Percentiles rank a stretch among this genome's conserved stretches.
These are phyloP conservation scores for Plenodomus lindquistii DNA, from an alignment of 2,329 filamentous ascomycete genomes.

Conservation along the genomic window DNA sequence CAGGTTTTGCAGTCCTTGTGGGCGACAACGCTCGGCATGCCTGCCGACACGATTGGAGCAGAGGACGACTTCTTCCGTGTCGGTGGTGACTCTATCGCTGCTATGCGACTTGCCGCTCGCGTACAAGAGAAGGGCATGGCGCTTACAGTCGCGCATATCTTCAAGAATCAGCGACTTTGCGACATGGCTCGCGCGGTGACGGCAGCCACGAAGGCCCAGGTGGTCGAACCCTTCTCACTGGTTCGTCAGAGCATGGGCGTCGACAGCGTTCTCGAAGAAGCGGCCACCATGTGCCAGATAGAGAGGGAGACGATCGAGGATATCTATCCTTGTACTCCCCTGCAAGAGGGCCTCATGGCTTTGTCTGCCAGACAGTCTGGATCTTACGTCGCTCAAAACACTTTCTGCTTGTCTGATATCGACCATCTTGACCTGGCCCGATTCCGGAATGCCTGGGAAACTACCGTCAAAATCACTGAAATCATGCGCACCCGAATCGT, in stretches of 20 bases:
- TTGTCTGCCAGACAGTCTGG: constrained; percentile 40
- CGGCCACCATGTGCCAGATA: not conserved
- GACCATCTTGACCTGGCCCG: no score
- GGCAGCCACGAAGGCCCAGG: not conserved
- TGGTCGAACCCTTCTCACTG: not conserved
- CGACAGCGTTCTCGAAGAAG: not conserved
- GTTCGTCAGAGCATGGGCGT: not conserved
- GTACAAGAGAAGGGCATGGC: constrained; percentile 10
- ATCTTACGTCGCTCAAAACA: no score
- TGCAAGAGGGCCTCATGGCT: constrained; percentile 61
- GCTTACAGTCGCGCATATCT: constrained; percentile 20
- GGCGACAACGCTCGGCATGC: constrained; percentile 20
- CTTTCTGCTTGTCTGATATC: no score
- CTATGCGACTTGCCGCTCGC: constrained; percentile 22
- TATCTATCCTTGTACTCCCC: constrained; percentile 58
- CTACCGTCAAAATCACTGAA: no score
- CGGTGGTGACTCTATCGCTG: constrained; percentile 31
- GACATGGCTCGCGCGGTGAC: constrained; percentile 3
- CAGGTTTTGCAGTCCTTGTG: not conserved
- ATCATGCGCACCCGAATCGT: constrained; percentile 11
- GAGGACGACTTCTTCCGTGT: constrained; percentile 19
- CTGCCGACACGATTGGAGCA: constrained; percentile 16
- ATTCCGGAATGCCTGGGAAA: no score
- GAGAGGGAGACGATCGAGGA: constrained; percentile 46
- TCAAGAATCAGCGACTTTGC: constrained; percentile 16